Base-by-base conservation (phyloP, 2,329 filamentous ascomycete species). In the Claviceps lovelessii region DNA sequence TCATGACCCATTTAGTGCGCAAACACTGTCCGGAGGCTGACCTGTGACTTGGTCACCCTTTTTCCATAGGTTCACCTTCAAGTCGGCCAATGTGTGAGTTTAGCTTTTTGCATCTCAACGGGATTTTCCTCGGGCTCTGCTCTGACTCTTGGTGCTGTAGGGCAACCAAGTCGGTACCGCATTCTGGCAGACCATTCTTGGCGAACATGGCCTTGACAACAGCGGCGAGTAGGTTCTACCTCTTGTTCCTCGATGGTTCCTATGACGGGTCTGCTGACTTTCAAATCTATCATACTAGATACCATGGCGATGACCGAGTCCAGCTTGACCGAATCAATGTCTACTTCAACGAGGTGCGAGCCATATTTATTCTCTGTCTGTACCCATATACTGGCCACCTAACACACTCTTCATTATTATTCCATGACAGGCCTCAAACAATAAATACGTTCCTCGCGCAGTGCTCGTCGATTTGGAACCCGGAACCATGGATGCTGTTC, bases 81-180 rank as follows among this genome's bases (percentile, higher is more conserved):
- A 80, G 97, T 93, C 81, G 93, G 93, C 76, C 93, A 97, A 85
- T 97, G 91, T 81, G 90, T 96, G 75, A 74, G 76, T 76, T 51
- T 2, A 4, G 37, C 55, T 54, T 10, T 8, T 10, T 8, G 19
- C 2, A 19, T n/a, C 10, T n/a, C 19, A n/a, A 4, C 29, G n/a
- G 4, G 9, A 10, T 35, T 41, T 17, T 29, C 19, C 7, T 51
- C 13, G 6, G 5, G 9, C 15, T 33, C 48, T 39, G 31, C 15
- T 33, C 48, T 39, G 31, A 57, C 19, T 37, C 56, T 53, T 57
- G 62, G 69, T 73, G 64, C 58, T 62, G 65, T 68, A 96, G 90
- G 91, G 93, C 84, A 97, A 97, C 86, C 93, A 97, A 88, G 95
- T 97, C 68, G 93, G 93, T 90, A 91, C 93, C 80, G 93, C 93